Evolutionary conservation across 805 yeast species (phyloP).

Genomic region (Wickerhamiella occidentalis): DNA sequence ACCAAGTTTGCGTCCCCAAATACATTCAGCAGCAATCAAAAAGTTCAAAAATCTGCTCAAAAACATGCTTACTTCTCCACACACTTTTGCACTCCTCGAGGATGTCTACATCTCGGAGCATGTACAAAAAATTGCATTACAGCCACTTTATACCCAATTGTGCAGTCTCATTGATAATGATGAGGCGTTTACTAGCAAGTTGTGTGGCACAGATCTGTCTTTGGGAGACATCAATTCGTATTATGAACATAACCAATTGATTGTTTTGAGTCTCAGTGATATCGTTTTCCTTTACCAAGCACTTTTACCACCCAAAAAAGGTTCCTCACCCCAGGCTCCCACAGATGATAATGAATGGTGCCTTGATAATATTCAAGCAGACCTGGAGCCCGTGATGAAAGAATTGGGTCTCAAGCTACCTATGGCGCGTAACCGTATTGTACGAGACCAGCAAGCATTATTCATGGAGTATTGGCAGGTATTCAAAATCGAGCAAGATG

Average conservation of each 20-base stretch:
- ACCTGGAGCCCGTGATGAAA: constrained; percentile 27
- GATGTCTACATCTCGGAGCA: constrained; percentile 19
- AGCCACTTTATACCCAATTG: constrained; percentile 14
- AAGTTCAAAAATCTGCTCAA: constrained; percentile 16
- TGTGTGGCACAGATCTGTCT: background rate
- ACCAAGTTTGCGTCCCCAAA: background rate
- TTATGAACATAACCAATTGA: constrained; percentile 18
- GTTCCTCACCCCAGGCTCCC: background rate
- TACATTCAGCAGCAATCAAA: constrained; percentile 18
- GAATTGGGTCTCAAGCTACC: constrained; percentile 21
- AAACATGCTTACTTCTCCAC: constrained; percentile 18
- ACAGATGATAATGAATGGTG: constrained; percentile 25
- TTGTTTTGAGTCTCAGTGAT: constrained; percentile 26
- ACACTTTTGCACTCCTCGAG: constrained; percentile 18
- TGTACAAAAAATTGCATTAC: constrained; percentile 19
- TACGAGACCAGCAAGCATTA: constrained; percentile 19
- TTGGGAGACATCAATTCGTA: constrained; percentile 2
- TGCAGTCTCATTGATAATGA: constrained; percentile 10
- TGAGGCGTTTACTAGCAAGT: background rate
- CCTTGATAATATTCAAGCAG: constrained; percentile 25
- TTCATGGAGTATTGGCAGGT: constrained; percentile 27
- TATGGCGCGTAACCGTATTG: constrained; percentile 15
- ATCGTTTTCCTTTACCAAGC: constrained; percentile 23
- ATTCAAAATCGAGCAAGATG: constrained; percentile 25
- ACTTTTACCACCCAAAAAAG: constrained; percentile 18